phyloP scores from a whole-genome alignment of 371 early-diverging fungal species.

The Chytridium lagenaria region DNA sequence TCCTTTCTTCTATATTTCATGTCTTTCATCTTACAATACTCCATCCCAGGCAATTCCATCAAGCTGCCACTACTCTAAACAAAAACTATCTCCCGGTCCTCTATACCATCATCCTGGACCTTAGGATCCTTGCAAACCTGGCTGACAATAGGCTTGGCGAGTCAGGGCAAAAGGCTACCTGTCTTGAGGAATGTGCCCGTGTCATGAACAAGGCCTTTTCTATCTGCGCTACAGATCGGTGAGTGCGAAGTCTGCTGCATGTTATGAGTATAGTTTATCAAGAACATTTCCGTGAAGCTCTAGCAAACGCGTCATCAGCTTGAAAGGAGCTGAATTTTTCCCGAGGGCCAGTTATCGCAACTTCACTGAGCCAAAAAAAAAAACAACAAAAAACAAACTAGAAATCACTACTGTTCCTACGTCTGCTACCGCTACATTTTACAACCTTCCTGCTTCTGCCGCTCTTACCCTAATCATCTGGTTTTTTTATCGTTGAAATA shows the following conservation, averaged over 20 bases:
- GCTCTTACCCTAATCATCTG: too few relatives aligned
- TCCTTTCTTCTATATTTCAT: not conserved
- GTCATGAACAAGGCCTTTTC: slow-evolving; percentile 86
- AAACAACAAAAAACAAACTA: too few relatives aligned
- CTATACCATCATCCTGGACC: slow-evolving; percentile 64
- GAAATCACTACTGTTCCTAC: too few relatives aligned
- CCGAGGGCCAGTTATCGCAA: too few relatives aligned
- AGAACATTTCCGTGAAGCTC: too few relatives aligned
- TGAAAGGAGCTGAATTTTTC: too few relatives aligned
- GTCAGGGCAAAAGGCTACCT: slow-evolving; percentile 57
- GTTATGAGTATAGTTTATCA: not conserved
- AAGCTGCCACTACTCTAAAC: slow-evolving; percentile 29
- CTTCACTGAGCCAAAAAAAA: too few relatives aligned
- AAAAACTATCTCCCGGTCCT: slow-evolving; percentile 52
- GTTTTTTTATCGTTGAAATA: not conserved
- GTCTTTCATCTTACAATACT: not conserved
- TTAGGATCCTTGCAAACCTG: slow-evolving; percentile 30
- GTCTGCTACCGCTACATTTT: too few relatives aligned
- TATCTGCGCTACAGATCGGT: slow-evolving; percentile 84
- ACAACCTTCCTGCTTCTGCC: too few relatives aligned
- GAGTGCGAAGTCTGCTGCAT: slow-evolving; percentile 26
- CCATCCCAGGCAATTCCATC: slow-evolving; percentile 35
- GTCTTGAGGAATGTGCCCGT: slow-evolving; percentile 84
- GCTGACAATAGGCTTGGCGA: slow-evolving; percentile 63
- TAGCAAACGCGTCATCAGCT: too few relatives aligned